A percentile compares a stretch with the other conserved stretches of the same genome.
These are phyloP conservation scores for Tardiomyces depauwii DNA, from an alignment of 1,139 yeast genomes.

Conservation along the genomic window DNA sequence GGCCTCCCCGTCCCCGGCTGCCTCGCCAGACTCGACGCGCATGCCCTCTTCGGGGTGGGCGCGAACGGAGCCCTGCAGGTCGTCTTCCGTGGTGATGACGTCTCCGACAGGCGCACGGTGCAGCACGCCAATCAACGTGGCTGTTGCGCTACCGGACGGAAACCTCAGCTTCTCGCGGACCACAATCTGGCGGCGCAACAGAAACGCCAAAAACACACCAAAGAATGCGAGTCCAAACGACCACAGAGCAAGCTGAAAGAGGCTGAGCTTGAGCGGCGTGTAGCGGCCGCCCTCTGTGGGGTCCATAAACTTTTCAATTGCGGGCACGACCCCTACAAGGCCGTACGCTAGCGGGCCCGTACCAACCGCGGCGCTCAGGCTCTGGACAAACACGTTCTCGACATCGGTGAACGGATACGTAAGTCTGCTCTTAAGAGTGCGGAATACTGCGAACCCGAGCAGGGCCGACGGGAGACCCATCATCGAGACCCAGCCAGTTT, in stretches of 20 bases:
- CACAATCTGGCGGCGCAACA: slow-evolving; percentile 75
- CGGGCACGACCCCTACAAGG: slow-evolving; percentile 92
- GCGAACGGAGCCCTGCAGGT: background rate
- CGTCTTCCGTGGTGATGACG: slow-evolving; percentile 4
- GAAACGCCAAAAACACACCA: slow-evolving; percentile 92
- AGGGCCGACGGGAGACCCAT: slow-evolving; percentile 96
- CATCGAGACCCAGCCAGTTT: slow-evolving; percentile 99
- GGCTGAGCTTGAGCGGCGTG: slow-evolving; percentile 21
- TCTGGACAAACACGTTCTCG: slow-evolving; percentile 85
- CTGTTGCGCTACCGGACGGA: slow-evolving; percentile 96
- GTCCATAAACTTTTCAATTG: slow-evolving; percentile 78
- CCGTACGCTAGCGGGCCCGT: slow-evolving; percentile 96
- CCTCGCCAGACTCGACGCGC: background rate
- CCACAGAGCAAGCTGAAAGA: slow-evolving; percentile 61
- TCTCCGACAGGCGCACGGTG: slow-evolving; percentile 29
- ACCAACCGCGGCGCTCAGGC: slow-evolving; percentile 93
- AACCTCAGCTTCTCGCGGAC: slow-evolving; percentile 77
- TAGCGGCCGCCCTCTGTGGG: slow-evolving; percentile 64
- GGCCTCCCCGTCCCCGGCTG: slow-evolving; percentile 1
- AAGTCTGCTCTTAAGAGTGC: slow-evolving; percentile 34
- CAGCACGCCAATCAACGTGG: slow-evolving; percentile 77
- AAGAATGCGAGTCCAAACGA: slow-evolving; percentile 77
- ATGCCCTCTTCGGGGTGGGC: background rate
- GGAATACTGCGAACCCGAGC: slow-evolving; percentile 74
- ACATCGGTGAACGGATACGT: slow-evolving; percentile 62